Conservation (phyloP, 208 protist species). For the Trypanosoma rangeli region DNA sequence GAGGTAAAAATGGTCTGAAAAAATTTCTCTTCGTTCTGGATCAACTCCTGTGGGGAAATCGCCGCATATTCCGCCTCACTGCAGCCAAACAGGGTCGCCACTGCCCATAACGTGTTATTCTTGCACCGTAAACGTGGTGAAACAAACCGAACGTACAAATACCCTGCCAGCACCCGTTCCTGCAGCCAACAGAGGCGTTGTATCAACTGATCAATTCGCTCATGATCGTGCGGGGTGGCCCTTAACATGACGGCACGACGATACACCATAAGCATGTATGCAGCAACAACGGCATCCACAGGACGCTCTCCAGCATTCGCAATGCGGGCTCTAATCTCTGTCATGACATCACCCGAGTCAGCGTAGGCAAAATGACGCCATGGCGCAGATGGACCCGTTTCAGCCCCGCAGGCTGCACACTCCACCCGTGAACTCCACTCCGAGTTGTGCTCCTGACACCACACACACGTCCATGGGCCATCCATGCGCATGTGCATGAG, state of each 20-base stretch:
- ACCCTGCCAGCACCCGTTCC: conserved; percentile 79
- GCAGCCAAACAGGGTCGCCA: conserved; percentile 35
- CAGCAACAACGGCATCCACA: conserved; percentile 72
- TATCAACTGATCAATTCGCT: conserved; percentile 62
- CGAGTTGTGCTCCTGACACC: conserved; percentile 76
- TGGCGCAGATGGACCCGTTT: conserved; percentile 72
- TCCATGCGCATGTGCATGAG: conserved; percentile 27
- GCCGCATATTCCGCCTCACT: conserved; percentile 24
- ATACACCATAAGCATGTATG: conserved; percentile 85
- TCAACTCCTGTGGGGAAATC: conserved; percentile 31
- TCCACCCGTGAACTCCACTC: conserved; percentile 66
- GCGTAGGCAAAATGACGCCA: conserved; percentile 78
- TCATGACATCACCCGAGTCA: conserved; percentile 51
- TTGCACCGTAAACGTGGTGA: conserved; percentile 38
- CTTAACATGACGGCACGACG: conserved; percentile 69
- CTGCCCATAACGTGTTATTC: conserved; percentile 31
- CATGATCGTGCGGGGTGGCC: conserved; percentile 71
- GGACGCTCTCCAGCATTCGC: conserved; percentile 51
- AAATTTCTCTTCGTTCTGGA: conserved; percentile 45
- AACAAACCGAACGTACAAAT: conserved; percentile 76
- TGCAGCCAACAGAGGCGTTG: conserved; percentile 57
- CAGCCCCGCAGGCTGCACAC: conserved; percentile 73
- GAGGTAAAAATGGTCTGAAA: conserved; percentile 63
- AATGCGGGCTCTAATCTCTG: conserved; percentile 71
- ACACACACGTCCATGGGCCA: conserved; percentile 79